Evolutionary conservation across 2,329 filamentous ascomycete species (phyloP), one percentile per base, ranked within the genome.

Genomic region (Colletotrichum cereale): DNA sequence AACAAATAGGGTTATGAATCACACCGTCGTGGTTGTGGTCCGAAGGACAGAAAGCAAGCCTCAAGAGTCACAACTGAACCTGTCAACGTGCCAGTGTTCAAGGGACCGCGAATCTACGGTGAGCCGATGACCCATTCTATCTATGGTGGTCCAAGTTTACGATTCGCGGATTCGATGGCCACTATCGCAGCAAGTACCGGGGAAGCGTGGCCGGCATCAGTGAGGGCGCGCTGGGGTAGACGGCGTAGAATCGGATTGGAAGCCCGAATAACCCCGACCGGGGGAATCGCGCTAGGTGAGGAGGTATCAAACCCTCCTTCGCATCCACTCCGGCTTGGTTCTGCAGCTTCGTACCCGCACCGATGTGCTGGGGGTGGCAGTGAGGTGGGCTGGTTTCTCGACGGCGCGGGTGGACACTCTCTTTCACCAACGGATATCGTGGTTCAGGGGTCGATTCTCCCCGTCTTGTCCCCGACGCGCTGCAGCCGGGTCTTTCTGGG

Each of bases 341-440:
- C 69, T 64, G 60, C 58, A 63, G 65, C 69, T 60, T 72, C 69
- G 69, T 60, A 72, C 68, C 65, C 53, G 69, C 65, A 68, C 53
- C 60, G 65, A 64, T 48, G 68, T 67, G 50, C 57, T 52, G 44
- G 50, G 47, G 48, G 42, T 56, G 65, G 62, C 21, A n/a, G 36
- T 55, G 44, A 38, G 29, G 16, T 61, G 58, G 14, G 55, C 26
- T 34, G 42, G 44, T 31, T 40, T n/a, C n/a, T 40, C 7, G 42
- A 71, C 62, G 29, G 64, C 44, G 68, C 68, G 68, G 68, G 65
- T 53, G 7, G 40, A 55, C 36, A 36, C 50, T 62, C 57, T 42
- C 34, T 62, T 62, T 42, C 34, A 38, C 26, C 65, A 18, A 47
- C 38, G 38, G 24, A 24, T n/a, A 40, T 26, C 24, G 38, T 57